A percentile compares a stretch with the other conserved stretches of the same genome.
phyloP scores from a whole-genome alignment of 257 asterid species.

The Solanum pimpinellifolium region DNA sequence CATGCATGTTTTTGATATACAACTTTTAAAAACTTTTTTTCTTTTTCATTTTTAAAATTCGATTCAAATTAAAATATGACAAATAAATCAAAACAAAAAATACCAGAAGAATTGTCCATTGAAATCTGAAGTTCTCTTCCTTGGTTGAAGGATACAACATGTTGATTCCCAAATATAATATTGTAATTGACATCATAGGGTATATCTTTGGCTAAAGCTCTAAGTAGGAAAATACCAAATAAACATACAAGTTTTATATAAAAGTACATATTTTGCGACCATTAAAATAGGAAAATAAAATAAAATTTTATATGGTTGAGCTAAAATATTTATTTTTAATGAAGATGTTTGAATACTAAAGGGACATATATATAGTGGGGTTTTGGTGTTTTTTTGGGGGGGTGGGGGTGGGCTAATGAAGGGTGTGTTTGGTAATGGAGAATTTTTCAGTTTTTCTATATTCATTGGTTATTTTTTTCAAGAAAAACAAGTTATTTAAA shows the following conservation, averaged over 20 bases:
- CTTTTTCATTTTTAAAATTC: background rate
- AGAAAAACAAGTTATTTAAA: background rate
- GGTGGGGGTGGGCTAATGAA: background rate
- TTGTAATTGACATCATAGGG: slow-evolving; percentile 25
- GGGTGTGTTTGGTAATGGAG: background rate
- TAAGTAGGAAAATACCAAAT: background rate
- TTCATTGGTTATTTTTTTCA: background rate
- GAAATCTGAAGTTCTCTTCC: slow-evolving; percentile 40
- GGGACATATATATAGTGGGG: background rate
- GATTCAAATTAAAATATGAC: background rate
- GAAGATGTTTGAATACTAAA: background rate
- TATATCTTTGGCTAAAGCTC: background rate
- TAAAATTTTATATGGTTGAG: background rate
- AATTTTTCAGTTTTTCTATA: background rate
- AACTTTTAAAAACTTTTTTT: background rate
- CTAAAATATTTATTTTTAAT: background rate
- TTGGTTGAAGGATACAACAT: slow-evolving; percentile 15
- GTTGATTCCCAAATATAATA: slow-evolving; percentile 37
- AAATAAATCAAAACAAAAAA: background rate
- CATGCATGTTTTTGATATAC: background rate
- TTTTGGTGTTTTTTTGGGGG: too few relatives aligned
- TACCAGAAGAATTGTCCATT: slow-evolving; percentile 47
- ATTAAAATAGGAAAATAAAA: background rate
- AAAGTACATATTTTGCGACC: background rate
- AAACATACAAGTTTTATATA: background rate